These are phyloP conservation scores for Lachnellula hyalina DNA, from an alignment of 2,329 filamentous ascomycete species.

Conservation along the genomic window DNA sequence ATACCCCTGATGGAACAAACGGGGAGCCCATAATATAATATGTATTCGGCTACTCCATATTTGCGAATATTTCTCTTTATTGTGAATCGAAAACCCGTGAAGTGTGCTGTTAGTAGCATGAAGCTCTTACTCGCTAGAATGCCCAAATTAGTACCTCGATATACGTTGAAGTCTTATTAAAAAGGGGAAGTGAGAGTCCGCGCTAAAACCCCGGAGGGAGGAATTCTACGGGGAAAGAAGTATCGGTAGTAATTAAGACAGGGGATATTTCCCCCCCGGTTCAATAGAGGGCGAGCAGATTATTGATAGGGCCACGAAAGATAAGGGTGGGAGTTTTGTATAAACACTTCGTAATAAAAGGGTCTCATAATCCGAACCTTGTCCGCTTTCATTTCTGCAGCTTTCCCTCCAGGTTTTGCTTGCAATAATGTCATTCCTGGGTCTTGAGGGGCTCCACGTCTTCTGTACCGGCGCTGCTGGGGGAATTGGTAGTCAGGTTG, in stretches of 20 bases:
- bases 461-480: slow-evolving; percentile 50
- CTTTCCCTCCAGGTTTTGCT: not conserved
- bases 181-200: too few relatives aligned
- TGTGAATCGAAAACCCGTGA: not conserved
- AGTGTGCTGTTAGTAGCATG: not conserved
- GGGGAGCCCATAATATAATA: slow-evolving; percentile 7
- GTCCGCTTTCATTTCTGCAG: not conserved
- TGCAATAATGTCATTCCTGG: slow-evolving; percentile 18
- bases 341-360: not conserved
- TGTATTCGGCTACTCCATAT: not conserved
- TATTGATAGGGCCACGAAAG: too few relatives aligned
- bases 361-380: not conserved
- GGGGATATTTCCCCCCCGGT: too few relatives aligned
- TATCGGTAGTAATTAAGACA: too few relatives aligned
- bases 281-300: too few relatives aligned
- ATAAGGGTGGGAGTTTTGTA: not conserved
- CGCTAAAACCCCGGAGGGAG: too few relatives aligned
- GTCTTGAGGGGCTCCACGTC: slow-evolving; percentile 36
- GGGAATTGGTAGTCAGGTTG: slow-evolving; percentile 44
- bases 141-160: too few relatives aligned
- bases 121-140: too few relatives aligned
- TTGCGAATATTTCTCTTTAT: not conserved
- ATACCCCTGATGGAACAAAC: slow-evolving; percentile 4
- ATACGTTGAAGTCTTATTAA: too few relatives aligned
- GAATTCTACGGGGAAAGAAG: too few relatives aligned